Evolutionary conservation across 2,329 filamentous ascomycete species (phyloP).

Genomic region (Colletotrichum noveboracense): DNA sequence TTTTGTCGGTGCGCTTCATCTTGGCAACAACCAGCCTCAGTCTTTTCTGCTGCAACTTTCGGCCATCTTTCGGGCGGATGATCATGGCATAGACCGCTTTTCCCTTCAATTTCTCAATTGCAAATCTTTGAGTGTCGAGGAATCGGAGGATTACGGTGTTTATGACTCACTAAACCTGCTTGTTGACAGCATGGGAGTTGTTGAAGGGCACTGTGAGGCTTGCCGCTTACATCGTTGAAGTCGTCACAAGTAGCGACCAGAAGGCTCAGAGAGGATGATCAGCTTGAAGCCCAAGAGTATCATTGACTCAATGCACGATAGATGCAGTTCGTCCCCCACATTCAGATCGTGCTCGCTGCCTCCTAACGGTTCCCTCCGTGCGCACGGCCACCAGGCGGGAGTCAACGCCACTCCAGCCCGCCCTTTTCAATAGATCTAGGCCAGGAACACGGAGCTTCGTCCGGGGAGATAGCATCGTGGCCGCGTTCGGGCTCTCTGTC

Average conservation of each 20-base stretch:
- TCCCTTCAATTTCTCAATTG: neutral
- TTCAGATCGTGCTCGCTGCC: constrained; percentile 25
- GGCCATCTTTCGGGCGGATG: neutral
- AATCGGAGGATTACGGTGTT: neutral
- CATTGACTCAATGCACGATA: constrained; percentile 29
- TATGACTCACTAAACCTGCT: neutral
- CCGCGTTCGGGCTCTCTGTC: neutral
- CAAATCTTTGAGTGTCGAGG: neutral
- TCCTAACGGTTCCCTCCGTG: constrained; percentile 17
- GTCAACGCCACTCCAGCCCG: constrained; percentile 33
- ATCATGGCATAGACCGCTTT: neutral
- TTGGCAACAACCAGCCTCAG: constrained; percentile 19
- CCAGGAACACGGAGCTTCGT: constrained; percentile 17
- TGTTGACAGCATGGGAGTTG: neutral
- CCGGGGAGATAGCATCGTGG: neutral
- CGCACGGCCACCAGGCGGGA: constrained; percentile 28
- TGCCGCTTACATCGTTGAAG: neutral
- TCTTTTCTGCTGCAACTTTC: constrained; percentile 10
- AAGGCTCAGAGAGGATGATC: neutral
- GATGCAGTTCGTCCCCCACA: constrained; percentile 21
- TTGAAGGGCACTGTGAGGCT: neutral
- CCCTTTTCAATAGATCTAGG: constrained; percentile 29
- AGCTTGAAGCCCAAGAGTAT: constrained; percentile 22
- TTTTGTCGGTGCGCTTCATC: constrained; percentile 19
- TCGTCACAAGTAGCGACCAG: neutral